Evolutionary conservation across 2,329 filamentous ascomycete genomes (phyloP).

Genomic region (Trichoderma pleuroti): DNA sequence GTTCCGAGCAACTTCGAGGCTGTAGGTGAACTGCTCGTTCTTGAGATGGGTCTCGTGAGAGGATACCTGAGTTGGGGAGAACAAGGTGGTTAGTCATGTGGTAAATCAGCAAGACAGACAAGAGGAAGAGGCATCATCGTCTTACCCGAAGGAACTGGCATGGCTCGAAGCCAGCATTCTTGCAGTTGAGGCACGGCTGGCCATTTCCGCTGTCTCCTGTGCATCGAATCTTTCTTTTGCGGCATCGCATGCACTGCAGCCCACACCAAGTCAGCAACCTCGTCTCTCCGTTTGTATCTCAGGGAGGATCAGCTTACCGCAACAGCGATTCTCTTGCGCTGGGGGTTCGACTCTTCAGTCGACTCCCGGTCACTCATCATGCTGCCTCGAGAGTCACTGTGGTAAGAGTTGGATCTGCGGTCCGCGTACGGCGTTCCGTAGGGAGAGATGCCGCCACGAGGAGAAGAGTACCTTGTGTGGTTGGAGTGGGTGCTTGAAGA

Average conservation of each 20-base stretch:
- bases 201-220: slow-evolving; percentile 78
- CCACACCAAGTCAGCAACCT: neutral
- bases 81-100: neutral
- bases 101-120: neutral
- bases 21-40: slow-evolving; percentile 29
- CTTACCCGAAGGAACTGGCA: slow-evolving; percentile 81
- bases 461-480: slow-evolving; percentile 20
- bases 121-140: neutral
- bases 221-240: slow-evolving; percentile 92
- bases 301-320: slow-evolving; percentile 44
- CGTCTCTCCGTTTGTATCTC: neutral
- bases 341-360: slow-evolving; percentile 39
- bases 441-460: slow-evolving; percentile 20
- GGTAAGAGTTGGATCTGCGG: slow-evolving; percentile 18
- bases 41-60: slow-evolving; percentile 32
- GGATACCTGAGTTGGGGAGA: slow-evolving; percentile 28
- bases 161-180: slow-evolving; percentile 62
- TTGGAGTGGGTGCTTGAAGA: slow-evolving; percentile 21
- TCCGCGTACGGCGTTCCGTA: slow-evolving; percentile 22
- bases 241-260: slow-evolving; percentile 76
- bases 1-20: slow-evolving; percentile 31
- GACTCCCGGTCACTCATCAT: slow-evolving; percentile 21
- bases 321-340: slow-evolving; percentile 57
- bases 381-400: slow-evolving; percentile 16
- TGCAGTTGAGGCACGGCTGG: slow-evolving; percentile 80